A percentile compares a stretch with the other conserved stretches of the same genome.
phyloP scores from a whole-genome alignment of 352 stramenopile species.

The Phytophthora aleatoria region DNA sequence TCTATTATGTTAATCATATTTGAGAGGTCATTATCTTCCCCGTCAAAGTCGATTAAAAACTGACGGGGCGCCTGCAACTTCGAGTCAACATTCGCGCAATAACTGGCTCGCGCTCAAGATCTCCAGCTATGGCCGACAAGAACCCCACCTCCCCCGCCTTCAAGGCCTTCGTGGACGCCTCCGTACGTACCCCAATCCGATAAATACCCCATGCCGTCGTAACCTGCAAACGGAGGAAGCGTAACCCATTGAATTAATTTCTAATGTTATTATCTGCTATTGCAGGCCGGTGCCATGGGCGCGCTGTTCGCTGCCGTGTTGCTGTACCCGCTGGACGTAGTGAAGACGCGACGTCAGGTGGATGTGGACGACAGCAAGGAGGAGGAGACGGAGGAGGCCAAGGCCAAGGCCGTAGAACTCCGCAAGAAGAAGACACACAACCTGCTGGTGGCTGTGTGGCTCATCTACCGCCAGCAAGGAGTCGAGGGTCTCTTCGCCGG shows the following conservation, averaged over 20 bases:
- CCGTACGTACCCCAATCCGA: constrained; percentile 39
- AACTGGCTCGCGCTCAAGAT: constrained; percentile 31
- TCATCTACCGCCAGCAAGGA: constrained; percentile 72
- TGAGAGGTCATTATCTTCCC: background rate
- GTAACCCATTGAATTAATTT: background rate
- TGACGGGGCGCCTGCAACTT: constrained; percentile 21
- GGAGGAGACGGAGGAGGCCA: constrained; percentile 22
- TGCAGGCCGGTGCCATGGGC: constrained; percentile 74
- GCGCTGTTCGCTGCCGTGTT: constrained; percentile 74
- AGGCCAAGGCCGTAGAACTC: constrained; percentile 29
- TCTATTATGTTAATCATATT: background rate
- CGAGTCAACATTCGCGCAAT: constrained; percentile 33
- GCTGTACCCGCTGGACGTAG: constrained; percentile 78
- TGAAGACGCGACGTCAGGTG: constrained; percentile 78
- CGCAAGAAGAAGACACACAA: constrained; percentile 51
- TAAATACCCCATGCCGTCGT: background rate
- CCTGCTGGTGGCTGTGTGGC: constrained; percentile 61
- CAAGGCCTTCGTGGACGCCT: constrained; percentile 81
- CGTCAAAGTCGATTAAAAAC: background rate
- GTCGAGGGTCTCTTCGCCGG: constrained; percentile 68
- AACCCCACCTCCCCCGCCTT: constrained; percentile 49
- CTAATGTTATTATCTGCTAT: constrained; percentile 12
- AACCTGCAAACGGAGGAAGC: background rate
- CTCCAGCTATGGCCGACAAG: constrained; percentile 35
- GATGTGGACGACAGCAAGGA: constrained; percentile 44